Evolutionary conservation across 2,329 filamentous ascomycete genomes (phyloP).

Genomic region (Xylariaceae sp.): DNA sequence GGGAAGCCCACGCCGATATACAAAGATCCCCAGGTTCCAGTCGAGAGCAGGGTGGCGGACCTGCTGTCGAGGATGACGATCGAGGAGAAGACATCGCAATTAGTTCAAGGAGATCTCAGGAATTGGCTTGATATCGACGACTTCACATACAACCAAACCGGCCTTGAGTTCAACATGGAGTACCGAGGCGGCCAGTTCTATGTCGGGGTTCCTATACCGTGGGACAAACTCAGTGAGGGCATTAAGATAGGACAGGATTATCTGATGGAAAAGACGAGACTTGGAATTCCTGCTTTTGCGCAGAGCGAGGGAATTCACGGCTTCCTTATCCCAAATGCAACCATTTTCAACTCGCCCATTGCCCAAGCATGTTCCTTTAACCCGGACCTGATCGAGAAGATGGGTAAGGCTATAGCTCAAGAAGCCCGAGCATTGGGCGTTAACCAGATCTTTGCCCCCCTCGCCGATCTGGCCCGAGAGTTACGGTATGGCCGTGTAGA

Average conservation of each 20-base stretch:
- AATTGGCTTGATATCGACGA: conserved; percentile 70
- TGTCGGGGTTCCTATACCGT: conserved; percentile 63
- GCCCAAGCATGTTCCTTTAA: conserved; percentile 70
- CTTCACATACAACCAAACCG: conserved; percentile 63
- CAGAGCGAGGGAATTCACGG: conserved; percentile 74
- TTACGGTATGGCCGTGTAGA: conserved; percentile 69
- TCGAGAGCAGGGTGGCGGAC: conserved; percentile 63
- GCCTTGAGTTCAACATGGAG: conserved; percentile 62
- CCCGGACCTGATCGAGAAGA: conserved; percentile 57
- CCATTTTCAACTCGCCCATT: conserved; percentile 76
- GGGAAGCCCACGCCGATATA: conserved; percentile 44
- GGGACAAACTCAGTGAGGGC: conserved; percentile 58
- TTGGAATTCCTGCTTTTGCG: conserved; percentile 68
- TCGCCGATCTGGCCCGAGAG: conserved; percentile 67
- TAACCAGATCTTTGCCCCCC: conserved; percentile 68
- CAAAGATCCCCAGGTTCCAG: conserved; percentile 58
- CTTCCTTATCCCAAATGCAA: conserved; percentile 66
- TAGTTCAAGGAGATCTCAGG: conserved; percentile 64
- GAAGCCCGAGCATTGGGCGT: conserved; percentile 65
- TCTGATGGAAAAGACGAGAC: conserved; percentile 58
- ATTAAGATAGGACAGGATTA: conserved; percentile 67
- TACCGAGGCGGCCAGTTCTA: conserved; percentile 66
- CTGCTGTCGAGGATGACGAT: conserved; percentile 69
- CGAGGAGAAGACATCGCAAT: conserved; percentile 67
- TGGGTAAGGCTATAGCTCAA: conserved; percentile 61